Evolutionary conservation across 164 flowering plant species (phyloP).

Genomic region (Vitis cinerea): DNA sequence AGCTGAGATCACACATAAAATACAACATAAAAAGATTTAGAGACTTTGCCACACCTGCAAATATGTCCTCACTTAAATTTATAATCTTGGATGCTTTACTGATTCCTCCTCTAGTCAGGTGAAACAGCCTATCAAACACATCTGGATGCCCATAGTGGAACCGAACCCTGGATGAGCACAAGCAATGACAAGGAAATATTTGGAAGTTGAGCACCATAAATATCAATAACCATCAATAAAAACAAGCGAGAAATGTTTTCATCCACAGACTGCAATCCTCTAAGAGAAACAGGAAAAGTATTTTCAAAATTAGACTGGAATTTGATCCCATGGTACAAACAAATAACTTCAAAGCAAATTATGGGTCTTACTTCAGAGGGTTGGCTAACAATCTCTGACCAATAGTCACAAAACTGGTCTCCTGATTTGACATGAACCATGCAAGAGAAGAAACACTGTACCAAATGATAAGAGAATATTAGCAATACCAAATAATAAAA

Average conservation of each 20-base stretch:
- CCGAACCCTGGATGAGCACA: constrained; percentile 65
- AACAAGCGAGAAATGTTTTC: neutral
- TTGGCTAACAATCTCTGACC: constrained; percentile 94
- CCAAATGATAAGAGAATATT: constrained; percentile 5
- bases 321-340: neutral
- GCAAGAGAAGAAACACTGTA: constrained; percentile 85
- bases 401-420: constrained; percentile 95
- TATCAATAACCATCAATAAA: neutral
- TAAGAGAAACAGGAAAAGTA: too few relatives aligned
- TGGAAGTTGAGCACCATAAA: neutral
- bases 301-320: too few relatives aligned
- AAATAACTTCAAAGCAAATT: neutral
- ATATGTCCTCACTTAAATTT: constrained; percentile 95
- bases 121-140: constrained; percentile 94
- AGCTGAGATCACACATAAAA: neutral
- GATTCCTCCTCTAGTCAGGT: constrained; percentile 91
- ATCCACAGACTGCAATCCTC: too few relatives aligned
- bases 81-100: constrained; percentile 94
- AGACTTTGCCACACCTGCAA: constrained; percentile 56
- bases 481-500: neutral
- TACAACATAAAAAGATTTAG: neutral
- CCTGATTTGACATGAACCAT: constrained; percentile 98
- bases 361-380: constrained; percentile 80
- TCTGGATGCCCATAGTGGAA: constrained; percentile 99
- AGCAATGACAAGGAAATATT: neutral